phyloP scores from a whole-genome alignment of 495 filamentous ascomycete genomes.

The Penicillium roqueforti region DNA sequence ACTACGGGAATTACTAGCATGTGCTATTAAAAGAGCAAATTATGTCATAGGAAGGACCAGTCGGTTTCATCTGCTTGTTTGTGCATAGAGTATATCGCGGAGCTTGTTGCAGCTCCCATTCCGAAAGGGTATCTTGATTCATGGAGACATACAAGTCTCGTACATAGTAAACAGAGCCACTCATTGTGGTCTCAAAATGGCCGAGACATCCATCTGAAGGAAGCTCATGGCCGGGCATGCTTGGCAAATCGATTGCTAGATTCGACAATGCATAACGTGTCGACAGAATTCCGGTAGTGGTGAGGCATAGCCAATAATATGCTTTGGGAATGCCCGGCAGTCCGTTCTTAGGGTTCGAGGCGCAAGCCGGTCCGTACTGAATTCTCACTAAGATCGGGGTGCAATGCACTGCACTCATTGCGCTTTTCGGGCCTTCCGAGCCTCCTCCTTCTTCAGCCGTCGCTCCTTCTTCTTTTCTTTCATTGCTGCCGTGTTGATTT shows the following conservation, averaged over 20 bases:
- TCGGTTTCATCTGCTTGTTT: neutral
- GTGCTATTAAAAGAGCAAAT: neutral
- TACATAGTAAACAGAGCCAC: slow-evolving; percentile 10
- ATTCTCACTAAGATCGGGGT: neutral
- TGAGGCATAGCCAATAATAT: neutral
- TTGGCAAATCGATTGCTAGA: neutral
- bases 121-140: slow-evolving; percentile 13
- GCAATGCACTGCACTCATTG: slow-evolving; percentile 12
- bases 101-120: slow-evolving; percentile 1
- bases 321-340: neutral
- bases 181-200: neutral
- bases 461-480: slow-evolving; percentile 34
- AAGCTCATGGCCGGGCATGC: neutral
- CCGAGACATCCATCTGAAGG: neutral
- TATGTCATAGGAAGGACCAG: neutral
- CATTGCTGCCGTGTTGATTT: slow-evolving; percentile 26
- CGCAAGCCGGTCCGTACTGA: neutral
- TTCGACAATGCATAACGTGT: neutral
- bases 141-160: slow-evolving; percentile 11
- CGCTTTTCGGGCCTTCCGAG: slow-evolving; percentile 28
- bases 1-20: neutral
- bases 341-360: neutral
- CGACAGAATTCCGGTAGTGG: neutral
- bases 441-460: slow-evolving; percentile 37
- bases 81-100: neutral